phyloP scores from a whole-genome alignment of 805 yeast species.

The Kodamaea sagamina region DNA sequence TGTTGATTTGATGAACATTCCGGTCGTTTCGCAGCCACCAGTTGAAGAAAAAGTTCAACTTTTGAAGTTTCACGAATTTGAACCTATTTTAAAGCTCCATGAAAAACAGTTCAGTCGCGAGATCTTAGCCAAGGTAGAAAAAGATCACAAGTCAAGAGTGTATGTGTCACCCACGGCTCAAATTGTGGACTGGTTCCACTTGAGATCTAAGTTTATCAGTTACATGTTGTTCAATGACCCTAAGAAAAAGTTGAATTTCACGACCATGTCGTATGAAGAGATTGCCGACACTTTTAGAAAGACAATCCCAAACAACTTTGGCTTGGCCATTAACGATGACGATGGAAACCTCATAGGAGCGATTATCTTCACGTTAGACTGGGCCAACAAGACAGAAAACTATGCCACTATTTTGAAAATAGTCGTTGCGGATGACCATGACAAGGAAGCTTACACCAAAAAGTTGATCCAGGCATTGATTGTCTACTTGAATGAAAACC shows the following conservation, averaged over 20 bases:
- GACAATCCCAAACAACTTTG: slow-evolving; percentile 34
- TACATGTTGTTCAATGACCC: slow-evolving; percentile 23
- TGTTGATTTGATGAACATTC: slow-evolving; percentile 35
- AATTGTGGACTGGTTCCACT: slow-evolving; percentile 44
- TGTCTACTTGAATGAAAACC: slow-evolving; percentile 17
- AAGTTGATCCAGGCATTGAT: slow-evolving; percentile 21
- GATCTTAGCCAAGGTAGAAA: slow-evolving; percentile 20
- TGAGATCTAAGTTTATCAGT: slow-evolving; percentile 37
- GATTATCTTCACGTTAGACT: slow-evolving; percentile 45
- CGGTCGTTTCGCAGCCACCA: slow-evolving; percentile 18
- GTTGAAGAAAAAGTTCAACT: slow-evolving; percentile 15
- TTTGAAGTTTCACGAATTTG: slow-evolving; percentile 34
- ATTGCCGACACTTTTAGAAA: slow-evolving; percentile 21
- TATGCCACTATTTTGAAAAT: slow-evolving; percentile 32
- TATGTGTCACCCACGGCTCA: slow-evolving; percentile 30
- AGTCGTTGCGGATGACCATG: slow-evolving; percentile 23
- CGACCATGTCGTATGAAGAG: slow-evolving; percentile 20
- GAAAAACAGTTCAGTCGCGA: slow-evolving; percentile 22
- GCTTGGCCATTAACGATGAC: slow-evolving; percentile 26
- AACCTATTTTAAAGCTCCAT: slow-evolving; percentile 24
- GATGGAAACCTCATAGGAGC: slow-evolving; percentile 27
- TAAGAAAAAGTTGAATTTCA: slow-evolving; percentile 20
- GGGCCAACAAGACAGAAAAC: slow-evolving; percentile 20
- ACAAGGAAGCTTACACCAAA: slow-evolving; percentile 19
- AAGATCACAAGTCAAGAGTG: slow-evolving; percentile 35